Evolutionary conservation across 768 basidiomycete species (phyloP), one percentile per base, ranked within the genome.

Genomic region (Dioszegia aurantiaca): DNA sequence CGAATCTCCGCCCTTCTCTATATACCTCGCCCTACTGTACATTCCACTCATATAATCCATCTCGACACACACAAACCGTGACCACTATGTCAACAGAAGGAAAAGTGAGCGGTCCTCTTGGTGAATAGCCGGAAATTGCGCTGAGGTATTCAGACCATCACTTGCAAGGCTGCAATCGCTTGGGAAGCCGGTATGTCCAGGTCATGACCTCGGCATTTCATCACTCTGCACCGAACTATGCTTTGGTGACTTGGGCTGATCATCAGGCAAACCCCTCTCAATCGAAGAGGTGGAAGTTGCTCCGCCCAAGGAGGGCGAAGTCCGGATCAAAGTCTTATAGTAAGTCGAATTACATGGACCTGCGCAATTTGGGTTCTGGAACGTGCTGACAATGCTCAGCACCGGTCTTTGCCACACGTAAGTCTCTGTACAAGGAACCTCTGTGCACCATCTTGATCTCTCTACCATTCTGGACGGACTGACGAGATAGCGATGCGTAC

Each of bases 371-470:
- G 26, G 8, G 31, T 24, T 28, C 6, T 17, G 40, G 16, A 42
- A 8, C 9, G 5, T 17, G 37, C 46, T 41, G 43, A 55, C 30
- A 3, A 17, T 33, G 4, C 17, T 14, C 33, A 78, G 77, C 81
- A 95, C 91, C 45, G 95, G 93, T 61, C 88, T 99, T 75, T 99
- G 95, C 79, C 93, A 98, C 78, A 97, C 94, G 71, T 79, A 36
- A 49, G 78, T 42, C 56, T 3, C 17, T 24, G 3, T 27, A 12
- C 10, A 40, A 11, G 9, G 47, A 48, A 26, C 12, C 1, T n/a
- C 46, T 28, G 36, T 0, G 11, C 33, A 39, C 3, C 33, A 33
- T 6, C 33, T 33, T 6, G 33, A 33, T 33, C 33, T 6, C 8
- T 6, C 14, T 6, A 6, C 33, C 14, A 14, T 6, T 24, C 33